Percentiles rank a stretch among this genome's conserved stretches.
phyloP scores from a whole-genome alignment of 2,329 filamentous ascomycete genomes.

The Paecilomyces formosus region DNA sequence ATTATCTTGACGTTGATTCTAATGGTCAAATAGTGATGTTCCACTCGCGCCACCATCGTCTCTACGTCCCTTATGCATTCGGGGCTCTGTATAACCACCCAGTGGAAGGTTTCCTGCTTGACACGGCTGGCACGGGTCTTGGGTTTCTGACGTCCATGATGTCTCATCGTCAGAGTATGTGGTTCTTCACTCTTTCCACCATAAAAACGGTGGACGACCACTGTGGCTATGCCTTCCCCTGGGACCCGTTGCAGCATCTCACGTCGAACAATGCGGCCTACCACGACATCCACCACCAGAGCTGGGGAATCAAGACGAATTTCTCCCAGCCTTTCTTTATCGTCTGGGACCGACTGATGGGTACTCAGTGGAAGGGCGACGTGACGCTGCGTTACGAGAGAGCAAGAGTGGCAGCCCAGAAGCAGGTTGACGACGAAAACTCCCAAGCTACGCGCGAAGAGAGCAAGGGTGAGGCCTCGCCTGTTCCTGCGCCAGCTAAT shows the following conservation, averaged over 20 bases:
- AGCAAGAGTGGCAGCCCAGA: constrained; percentile 48
- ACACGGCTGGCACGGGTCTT: constrained; percentile 79
- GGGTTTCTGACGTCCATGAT: constrained; percentile 75
- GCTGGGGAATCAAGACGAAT: constrained; percentile 85
- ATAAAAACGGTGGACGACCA: constrained; percentile 98
- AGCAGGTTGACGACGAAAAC: constrained; percentile 46
- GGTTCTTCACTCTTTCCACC: constrained; percentile 81
- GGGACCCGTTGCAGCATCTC: constrained; percentile 85
- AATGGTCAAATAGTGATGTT: constrained; percentile 58
- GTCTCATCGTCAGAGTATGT: constrained; percentile 78
- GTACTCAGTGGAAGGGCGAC: constrained; percentile 74
- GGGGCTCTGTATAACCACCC: constrained; percentile 96
- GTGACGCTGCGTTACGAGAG: constrained; percentile 53
- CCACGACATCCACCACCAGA: constrained; percentile 97
- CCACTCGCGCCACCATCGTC: constrained; percentile 89
- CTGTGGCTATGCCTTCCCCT: constrained; percentile 92
- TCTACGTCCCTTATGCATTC: constrained; percentile 96
- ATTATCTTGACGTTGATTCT: constrained; percentile 3
- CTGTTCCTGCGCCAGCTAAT: neutral
- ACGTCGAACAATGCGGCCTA: constrained; percentile 94
- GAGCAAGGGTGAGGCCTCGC: neutral
- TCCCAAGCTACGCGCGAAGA: constrained; percentile 15
- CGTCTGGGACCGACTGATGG: constrained; percentile 80
- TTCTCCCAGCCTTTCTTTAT: constrained; percentile 61
- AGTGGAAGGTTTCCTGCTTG: constrained; percentile 85